phyloP scores from a whole-genome alignment of 169 alveolate genomes.

The Cryptosporidium bovis region DNA sequence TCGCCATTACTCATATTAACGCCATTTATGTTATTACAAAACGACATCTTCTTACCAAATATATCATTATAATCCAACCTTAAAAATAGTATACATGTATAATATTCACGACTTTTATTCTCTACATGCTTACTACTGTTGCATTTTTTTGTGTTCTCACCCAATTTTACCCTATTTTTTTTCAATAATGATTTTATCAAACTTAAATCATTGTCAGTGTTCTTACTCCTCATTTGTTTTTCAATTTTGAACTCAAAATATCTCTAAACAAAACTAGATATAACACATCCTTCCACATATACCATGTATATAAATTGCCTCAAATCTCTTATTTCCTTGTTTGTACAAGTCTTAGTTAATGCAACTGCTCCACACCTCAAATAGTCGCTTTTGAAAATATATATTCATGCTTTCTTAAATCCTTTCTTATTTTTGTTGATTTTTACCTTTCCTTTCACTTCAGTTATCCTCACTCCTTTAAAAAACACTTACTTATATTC shows the following conservation, averaged over 20 bases:
- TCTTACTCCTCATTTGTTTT: too few species aligned
- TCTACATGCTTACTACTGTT: not conserved
- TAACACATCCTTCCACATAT: too few species aligned
- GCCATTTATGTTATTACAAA: not conserved
- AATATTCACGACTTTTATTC: not conserved
- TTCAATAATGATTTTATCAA: not conserved
- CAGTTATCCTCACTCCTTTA: not conserved
- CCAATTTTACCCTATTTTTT: not conserved
- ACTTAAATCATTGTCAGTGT: not conserved
- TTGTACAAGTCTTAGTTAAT: too few species aligned
- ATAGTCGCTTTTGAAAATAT: too few species aligned
- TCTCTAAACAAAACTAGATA: too few species aligned
- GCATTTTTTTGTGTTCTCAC: not conserved
- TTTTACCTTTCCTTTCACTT: too few species aligned
- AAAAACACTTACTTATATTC: not conserved
- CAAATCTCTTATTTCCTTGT: too few species aligned
- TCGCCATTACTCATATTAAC: conserved; percentile 2
- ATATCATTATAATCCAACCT: not conserved
- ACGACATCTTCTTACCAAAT: not conserved
- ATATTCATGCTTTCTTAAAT: too few species aligned
- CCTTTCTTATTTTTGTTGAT: too few species aligned
- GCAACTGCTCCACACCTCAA: too few species aligned
- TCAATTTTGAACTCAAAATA: not conserved
- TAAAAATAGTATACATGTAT: conserved; percentile 22
- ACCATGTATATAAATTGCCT: too few species aligned